A percentile compares a stretch with the other conserved stretches of the same genome.
phyloP scores from a whole-genome alignment of 2,329 filamentous ascomycete genomes.

The Talaromyces amestolkiae region DNA sequence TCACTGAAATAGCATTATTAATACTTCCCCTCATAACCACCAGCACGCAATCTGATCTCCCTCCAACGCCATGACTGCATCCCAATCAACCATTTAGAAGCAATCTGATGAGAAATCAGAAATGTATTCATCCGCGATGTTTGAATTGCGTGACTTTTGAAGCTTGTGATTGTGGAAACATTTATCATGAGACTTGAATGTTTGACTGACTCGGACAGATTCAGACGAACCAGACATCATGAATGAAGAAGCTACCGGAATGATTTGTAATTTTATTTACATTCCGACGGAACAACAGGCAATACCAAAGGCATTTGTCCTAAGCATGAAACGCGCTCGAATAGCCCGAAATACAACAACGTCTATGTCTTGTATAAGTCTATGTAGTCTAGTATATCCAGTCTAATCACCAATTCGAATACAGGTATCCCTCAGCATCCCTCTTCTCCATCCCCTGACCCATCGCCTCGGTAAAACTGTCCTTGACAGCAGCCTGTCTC shows the following conservation, averaged over 20 bases:
- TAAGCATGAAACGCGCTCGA: not conserved
- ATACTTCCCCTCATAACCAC: conserved; percentile 2
- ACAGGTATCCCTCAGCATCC: conserved; percentile 11
- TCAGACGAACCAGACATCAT: not conserved
- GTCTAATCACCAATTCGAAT: conserved; percentile 17
- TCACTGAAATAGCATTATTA: not conserved
- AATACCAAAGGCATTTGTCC: not conserved
- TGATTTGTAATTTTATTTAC: not conserved
- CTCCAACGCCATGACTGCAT: conserved; percentile 20
- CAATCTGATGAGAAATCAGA: conserved; percentile 32
- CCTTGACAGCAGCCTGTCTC: conserved; percentile 13
- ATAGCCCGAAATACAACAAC: not conserved
- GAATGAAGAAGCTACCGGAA: not conserved
- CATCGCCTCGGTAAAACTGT: conserved; percentile 17
- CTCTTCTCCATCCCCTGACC: conserved; percentile 18
- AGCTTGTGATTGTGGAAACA: not conserved
- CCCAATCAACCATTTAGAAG: conserved; percentile 6
- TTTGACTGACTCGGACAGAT: not conserved
- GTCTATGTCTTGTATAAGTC: not conserved
- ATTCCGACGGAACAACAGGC: not conserved
- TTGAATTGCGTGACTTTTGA: not conserved
- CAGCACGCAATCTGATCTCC: conserved; percentile 33
- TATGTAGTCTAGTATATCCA: not conserved
- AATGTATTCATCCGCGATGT: not conserved
- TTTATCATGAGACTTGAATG: not conserved